phyloP scores from a whole-genome alignment of 1,139 yeast species.

The Pichia sp. region DNA sequence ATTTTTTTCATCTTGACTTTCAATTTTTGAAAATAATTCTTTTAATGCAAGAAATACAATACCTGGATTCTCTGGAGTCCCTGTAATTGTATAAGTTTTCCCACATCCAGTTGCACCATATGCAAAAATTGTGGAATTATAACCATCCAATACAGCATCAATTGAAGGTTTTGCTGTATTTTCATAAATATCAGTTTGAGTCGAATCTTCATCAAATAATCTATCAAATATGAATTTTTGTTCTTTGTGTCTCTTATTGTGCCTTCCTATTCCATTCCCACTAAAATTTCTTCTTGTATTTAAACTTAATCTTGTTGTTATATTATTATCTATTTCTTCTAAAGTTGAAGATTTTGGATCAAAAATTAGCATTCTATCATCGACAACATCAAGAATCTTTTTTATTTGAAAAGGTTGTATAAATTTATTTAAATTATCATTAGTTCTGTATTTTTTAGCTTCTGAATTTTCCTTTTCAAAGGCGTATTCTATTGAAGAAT shows the following conservation, averaged over 20 bases:
- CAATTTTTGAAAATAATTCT: slow-evolving; percentile 63
- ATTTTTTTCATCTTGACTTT: slow-evolving; percentile 36
- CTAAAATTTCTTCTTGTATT: slow-evolving; percentile 19
- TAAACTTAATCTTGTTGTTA: background rate
- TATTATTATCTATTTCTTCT: slow-evolving; percentile 41
- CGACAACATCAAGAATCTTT: slow-evolving; percentile 74
- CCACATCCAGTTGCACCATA: slow-evolving; percentile 99
- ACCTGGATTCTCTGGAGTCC: slow-evolving; percentile 70
- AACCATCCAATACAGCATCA: slow-evolving; percentile 75
- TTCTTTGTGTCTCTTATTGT: slow-evolving; percentile 55
- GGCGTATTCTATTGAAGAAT: background rate
- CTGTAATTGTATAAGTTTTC: slow-evolving; percentile 88
- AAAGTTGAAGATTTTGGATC: slow-evolving; percentile 81
- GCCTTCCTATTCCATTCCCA: slow-evolving; percentile 11
- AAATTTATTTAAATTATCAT: background rate
- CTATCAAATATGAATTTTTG: slow-evolving; percentile 79
- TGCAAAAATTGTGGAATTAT: slow-evolving; percentile 88
- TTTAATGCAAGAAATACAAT: slow-evolving; percentile 73
- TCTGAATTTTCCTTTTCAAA: slow-evolving; percentile 5
- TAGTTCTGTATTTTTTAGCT: slow-evolving; percentile 1
- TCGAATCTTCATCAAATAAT: slow-evolving; percentile 57
- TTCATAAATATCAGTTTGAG: slow-evolving; percentile 63
- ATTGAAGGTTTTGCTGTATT: slow-evolving; percentile 66
- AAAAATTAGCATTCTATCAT: slow-evolving; percentile 81
- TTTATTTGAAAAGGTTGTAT: slow-evolving; percentile 35